Conservation (phyloP, 1,284 basidiomycete species). For the Cryptococcus hybrid region DNA sequence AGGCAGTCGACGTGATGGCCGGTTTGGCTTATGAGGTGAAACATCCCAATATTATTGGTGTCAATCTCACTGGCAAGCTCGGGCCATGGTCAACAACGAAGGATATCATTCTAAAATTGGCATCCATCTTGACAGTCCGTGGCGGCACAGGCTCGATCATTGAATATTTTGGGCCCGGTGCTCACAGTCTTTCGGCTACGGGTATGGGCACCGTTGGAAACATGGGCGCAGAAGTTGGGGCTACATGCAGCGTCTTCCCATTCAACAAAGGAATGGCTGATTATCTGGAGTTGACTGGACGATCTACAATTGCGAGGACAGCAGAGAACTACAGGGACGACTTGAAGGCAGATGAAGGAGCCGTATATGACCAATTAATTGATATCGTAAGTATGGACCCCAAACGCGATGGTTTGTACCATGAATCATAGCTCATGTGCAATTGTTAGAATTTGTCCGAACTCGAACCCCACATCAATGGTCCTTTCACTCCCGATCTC, state of each 20-base stretch:
- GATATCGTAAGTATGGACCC: constrained; percentile 57
- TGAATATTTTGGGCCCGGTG: constrained; percentile 97
- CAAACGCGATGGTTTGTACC: neutral
- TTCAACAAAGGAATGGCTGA: constrained; percentile 86
- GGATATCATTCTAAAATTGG: constrained; percentile 92
- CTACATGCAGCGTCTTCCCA: constrained; percentile 96
- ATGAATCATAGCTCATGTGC: neutral
- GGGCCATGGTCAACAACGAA: constrained; percentile 97
- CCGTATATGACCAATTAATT: constrained; percentile 95
- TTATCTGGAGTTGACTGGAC: constrained; percentile 87
- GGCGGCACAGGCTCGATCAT: constrained; percentile 96
- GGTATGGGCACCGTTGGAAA: constrained; percentile 93
- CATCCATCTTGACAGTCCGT: constrained; percentile 90
- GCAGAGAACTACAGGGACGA: constrained; percentile 86
- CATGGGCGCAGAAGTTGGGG: constrained; percentile 99
- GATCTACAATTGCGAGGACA: constrained; percentile 80
- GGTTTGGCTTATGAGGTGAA: constrained; percentile 98
- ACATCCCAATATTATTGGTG: constrained; percentile 98
- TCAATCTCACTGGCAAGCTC: constrained; percentile 94
- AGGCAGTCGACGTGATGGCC: constrained; percentile 99
- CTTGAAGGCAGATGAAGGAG: constrained; percentile 78
- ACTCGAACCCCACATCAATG: constrained; percentile 98
- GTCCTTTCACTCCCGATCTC: constrained; percentile 95
- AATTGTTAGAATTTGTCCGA: constrained; percentile 72
- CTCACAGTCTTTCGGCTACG: constrained; percentile 87